These are phyloP conservation scores for Penicillium italicum DNA, from an alignment of 2,329 filamentous ascomycete genomes.

Conservation along the genomic window DNA sequence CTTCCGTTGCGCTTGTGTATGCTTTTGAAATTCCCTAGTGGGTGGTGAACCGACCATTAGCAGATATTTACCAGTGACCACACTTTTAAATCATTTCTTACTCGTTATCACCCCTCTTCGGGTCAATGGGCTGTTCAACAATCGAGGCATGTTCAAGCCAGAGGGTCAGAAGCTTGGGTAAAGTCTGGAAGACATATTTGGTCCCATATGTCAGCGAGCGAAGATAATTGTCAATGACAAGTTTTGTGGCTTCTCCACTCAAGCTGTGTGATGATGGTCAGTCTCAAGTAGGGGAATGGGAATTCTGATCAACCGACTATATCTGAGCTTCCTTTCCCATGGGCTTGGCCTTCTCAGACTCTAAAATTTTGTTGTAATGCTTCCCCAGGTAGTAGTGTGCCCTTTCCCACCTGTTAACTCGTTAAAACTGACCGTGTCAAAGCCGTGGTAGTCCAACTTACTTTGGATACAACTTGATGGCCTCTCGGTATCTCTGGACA, in stretches of 20 bases:
- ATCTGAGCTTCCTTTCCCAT: conserved; percentile 72
- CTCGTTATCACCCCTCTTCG: conserved; percentile 48
- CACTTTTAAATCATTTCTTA: conserved; percentile 23
- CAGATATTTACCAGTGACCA: background rate
- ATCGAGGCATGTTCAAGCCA: conserved; percentile 90
- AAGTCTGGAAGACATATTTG: conserved; percentile 92
- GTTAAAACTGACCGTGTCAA: background rate
- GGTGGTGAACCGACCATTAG: conserved; percentile 9
- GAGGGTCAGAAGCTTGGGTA: conserved; percentile 85
- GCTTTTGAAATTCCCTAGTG: conserved; percentile 45
- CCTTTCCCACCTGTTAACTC: conserved; percentile 74
- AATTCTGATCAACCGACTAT: conserved; percentile 45
- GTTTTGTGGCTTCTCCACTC: conserved; percentile 76
- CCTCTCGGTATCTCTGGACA: conserved; percentile 76
- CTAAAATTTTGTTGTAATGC: conserved; percentile 93
- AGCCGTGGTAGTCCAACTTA: conserved; percentile 5
- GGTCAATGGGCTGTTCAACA: conserved; percentile 58
- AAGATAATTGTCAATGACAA: conserved; percentile 91
- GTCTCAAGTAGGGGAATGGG: conserved; percentile 17
- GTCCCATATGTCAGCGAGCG: conserved; percentile 82
- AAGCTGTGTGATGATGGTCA: conserved; percentile 44
- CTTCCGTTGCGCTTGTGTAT: conserved; percentile 52
- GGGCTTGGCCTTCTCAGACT: conserved; percentile 77
- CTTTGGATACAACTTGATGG: conserved; percentile 48
- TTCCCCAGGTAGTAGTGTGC: conserved; percentile 95